Base-by-base conservation (phyloP, 1,139 yeast genomes). In the Geotrichum candidum region DNA sequence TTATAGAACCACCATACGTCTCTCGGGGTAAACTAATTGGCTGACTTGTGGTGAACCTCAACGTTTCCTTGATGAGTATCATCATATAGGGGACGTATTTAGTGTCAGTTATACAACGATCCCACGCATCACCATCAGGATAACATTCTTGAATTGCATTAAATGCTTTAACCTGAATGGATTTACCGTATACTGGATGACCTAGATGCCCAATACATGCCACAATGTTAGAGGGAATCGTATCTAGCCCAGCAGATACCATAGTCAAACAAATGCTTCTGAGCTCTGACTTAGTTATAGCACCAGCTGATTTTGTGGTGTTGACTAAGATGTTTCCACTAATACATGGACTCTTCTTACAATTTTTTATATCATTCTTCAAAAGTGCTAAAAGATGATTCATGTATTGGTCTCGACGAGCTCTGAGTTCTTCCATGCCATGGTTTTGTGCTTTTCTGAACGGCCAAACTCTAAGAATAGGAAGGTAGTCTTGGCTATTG, bases 231-330 rank as follows among this genome's bases (percentile, higher is more conserved):
- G 87, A 77, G 0, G 92, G 87, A 0, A 87, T 83, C 64, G 88
- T 88, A 69, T 88, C 94, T 45, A 88, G 74, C 0, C 95, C 95
- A 3, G 94, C 94, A 67, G 91, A 86, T 0, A 88, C 86, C 86
- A 87, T 84, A 0, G 94, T 86, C 55, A 88, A 74, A 69, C 92
- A 87, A 7, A 86, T 79, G 56, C 90, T 84, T 60, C 80, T 79
- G 56, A 86, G 72, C 68, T 87, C 90, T 1, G 73, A 73, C 0
- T 70, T 72, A 4, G 74, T 72, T 38, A 80, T 65, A 18, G 56
- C 63, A n/a, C 67, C 56, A 9, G 54, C 56, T 9, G 56, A 51
- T 13, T 38, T 22, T 46, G 27, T 25, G 13, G 25, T 27, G 38
- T 70, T 70, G 52, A 74, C 70, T 27, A 79, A 68, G 7, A 80